Percentiles rank a stretch among this genome's conserved stretches.
phyloP scores from a whole-genome alignment of 768 basidiomycete genomes.

The Macrolepiota dolichaula region DNA sequence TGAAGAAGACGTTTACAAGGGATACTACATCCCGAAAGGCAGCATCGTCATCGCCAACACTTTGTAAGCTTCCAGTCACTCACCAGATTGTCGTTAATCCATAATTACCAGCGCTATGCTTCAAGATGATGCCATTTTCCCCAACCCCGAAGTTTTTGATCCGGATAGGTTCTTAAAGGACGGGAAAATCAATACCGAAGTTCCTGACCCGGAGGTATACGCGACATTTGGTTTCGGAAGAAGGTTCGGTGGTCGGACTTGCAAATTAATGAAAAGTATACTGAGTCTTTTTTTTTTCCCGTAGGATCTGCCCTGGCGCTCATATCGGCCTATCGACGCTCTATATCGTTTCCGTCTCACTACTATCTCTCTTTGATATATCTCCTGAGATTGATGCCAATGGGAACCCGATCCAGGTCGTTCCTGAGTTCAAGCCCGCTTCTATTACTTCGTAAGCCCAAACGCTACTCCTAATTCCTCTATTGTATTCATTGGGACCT shows the following conservation, averaged over 20 bases:
- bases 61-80: neutral
- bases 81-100: neutral
- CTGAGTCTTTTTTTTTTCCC: neutral
- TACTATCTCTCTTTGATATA: slow-evolving; percentile 19
- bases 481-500: neutral
- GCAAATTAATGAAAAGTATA: neutral
- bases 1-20: slow-evolving; percentile 13
- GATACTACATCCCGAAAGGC: slow-evolving; percentile 14
- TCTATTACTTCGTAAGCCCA: neutral
- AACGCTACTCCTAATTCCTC: neutral
- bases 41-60: slow-evolving; percentile 9
- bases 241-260: slow-evolving; percentile 6
- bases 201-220: slow-evolving; percentile 8
- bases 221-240: slow-evolving; percentile 20
- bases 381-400: slow-evolving; percentile 14
- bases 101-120: slow-evolving; percentile 23
- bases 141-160: slow-evolving; percentile 27
- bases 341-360: slow-evolving; percentile 16
- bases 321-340: slow-evolving; percentile 17
- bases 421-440: neutral
- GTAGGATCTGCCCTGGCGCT: slow-evolving; percentile 23
- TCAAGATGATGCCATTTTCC: slow-evolving; percentile 28
- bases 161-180: slow-evolving; percentile 25
- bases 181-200: neutral
- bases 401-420: slow-evolving; percentile 13